A percentile compares a stretch with the other conserved stretches of the same genome.
phyloP scores from a whole-genome alignment of 371 early-diverging fungal genomes.

The Thermomucor indicae-seudaticae region DNA sequence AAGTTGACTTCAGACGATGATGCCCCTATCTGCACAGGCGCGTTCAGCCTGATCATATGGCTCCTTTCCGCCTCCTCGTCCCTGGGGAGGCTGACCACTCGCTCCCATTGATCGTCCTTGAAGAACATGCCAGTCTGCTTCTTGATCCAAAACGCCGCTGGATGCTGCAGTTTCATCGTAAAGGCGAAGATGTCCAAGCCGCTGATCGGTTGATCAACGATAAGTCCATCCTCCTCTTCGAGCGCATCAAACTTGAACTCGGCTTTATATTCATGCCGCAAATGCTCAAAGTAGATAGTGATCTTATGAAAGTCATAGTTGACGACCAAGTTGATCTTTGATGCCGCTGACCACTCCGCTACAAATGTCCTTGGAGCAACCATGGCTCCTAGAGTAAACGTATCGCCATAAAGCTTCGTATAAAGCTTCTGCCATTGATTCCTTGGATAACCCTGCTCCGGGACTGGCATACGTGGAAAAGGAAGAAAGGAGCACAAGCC shows the following conservation, averaged over 20 bases:
- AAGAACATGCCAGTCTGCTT: not conserved
- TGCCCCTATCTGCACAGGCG: not conserved
- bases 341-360: conserved; percentile 21
- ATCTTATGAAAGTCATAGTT: conserved; percentile 17
- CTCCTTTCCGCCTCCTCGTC: not conserved
- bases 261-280: conserved; percentile 14
- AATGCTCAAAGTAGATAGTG: conserved; percentile 20
- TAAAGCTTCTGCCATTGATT: too few species aligned
- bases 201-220: conserved; percentile 2
- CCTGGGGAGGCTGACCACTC: too few species aligned
- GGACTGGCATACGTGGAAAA: too few species aligned
- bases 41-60: not conserved
- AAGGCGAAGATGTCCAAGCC: not conserved
- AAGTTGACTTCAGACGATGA: not conserved
- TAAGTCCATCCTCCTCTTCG: conserved; percentile 3
- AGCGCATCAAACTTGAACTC: conserved; percentile 11
- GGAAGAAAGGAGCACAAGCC: too few species aligned
- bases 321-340: conserved; percentile 20
- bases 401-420: not conserved
- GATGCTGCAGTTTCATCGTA: not conserved
- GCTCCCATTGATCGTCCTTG: too few species aligned
- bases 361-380: conserved; percentile 9
- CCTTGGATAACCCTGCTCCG: too few species aligned
- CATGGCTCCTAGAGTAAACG: conserved; percentile 18
- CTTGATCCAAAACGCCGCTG: not conserved